phyloP scores from a whole-genome alignment of 352 stramenopile genomes.

The Phytophthora cactorum region DNA sequence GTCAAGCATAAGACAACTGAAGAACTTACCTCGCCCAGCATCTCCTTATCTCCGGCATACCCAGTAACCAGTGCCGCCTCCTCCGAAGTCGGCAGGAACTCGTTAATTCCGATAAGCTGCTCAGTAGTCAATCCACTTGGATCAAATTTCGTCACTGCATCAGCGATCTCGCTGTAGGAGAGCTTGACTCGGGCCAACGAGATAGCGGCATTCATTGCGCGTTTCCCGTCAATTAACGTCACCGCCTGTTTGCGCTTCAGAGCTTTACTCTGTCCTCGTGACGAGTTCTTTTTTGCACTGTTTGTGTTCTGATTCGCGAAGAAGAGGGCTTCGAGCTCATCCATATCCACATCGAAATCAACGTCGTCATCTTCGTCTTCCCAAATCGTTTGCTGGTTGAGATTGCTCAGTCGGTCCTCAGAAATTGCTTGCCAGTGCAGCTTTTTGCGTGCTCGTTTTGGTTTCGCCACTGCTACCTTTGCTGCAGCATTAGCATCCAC shows the following conservation, averaged over 20 bases:
- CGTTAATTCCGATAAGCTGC: constrained; percentile 90
- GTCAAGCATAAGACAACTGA: background rate
- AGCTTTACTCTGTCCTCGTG: constrained; percentile 40
- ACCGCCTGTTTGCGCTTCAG: constrained; percentile 86
- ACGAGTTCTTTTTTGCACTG: constrained; percentile 55
- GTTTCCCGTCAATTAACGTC: constrained; percentile 94
- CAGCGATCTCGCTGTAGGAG: constrained; percentile 89
- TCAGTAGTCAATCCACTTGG: constrained; percentile 64
- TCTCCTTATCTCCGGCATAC: constrained; percentile 74
- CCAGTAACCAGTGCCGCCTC: constrained; percentile 84
- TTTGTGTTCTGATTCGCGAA: constrained; percentile 67
- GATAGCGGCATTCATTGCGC: constrained; percentile 98
- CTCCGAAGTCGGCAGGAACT: constrained; percentile 94
- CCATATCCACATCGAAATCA: constrained; percentile 88
- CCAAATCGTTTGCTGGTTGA: constrained; percentile 82
- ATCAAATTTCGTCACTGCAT: constrained; percentile 76
- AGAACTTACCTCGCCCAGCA: constrained; percentile 70
- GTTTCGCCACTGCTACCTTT: constrained; percentile 18
- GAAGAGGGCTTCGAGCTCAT: constrained; percentile 88
- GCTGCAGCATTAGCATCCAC: constrained; percentile 1
- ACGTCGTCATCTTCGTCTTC: constrained; percentile 81
- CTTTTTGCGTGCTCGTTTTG: constrained; percentile 78
- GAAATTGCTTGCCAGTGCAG: constrained; percentile 91
- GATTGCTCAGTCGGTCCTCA: constrained; percentile 76
- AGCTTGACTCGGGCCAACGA: constrained; percentile 95